Conservation (phyloP, 2,329 filamentous ascomycete species). For the Botrytis porri region DNA sequence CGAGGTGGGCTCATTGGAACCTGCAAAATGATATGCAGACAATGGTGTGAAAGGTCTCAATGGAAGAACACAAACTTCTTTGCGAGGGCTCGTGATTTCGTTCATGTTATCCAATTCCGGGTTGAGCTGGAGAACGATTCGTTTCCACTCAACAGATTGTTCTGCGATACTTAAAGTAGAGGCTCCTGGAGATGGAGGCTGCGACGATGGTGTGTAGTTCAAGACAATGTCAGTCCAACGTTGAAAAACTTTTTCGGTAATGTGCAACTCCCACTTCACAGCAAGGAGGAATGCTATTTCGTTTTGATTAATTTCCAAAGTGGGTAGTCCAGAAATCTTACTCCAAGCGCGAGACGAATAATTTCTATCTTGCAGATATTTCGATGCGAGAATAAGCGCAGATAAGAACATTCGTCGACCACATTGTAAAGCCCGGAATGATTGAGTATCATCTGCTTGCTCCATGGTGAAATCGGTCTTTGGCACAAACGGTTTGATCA, state of each 20-base stretch:
- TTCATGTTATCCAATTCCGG: conserved; percentile 58
- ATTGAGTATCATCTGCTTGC: conserved; percentile 69
- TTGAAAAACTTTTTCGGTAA: conserved; percentile 83
- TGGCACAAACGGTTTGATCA: conserved; percentile 88
- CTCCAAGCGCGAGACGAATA: conserved; percentile 98
- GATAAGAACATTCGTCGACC: conserved; percentile 96
- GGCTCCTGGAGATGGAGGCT: conserved; percentile 53
- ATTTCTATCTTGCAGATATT: conserved; percentile 96
- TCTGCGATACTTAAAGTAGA: conserved; percentile 30
- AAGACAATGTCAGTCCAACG: conserved; percentile 92
- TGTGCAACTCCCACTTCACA: conserved; percentile 92
- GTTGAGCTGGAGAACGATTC: conserved; percentile 55
- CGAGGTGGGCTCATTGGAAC: conserved; percentile 43
- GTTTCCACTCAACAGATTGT: conserved; percentile 51
- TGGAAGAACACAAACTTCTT: conserved; percentile 26
- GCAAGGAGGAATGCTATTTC: conserved; percentile 88
- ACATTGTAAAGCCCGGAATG: conserved; percentile 81
- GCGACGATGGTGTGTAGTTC: conserved; percentile 61
- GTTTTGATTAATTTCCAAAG: conserved; percentile 92
- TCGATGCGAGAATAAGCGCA: conserved; percentile 91
- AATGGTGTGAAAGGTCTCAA: conserved; percentile 44
- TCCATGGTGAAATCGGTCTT: conserved; percentile 82
- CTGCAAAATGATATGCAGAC: conserved; percentile 40
- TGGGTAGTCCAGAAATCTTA: conserved; percentile 96
- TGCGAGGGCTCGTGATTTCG: conserved; percentile 40